Percentiles rank a stretch among this genome's conserved stretches.
Evolutionary conservation across 2,329 filamentous ascomycete species (phyloP).

Genomic region (Arthroderma sp.): DNA sequence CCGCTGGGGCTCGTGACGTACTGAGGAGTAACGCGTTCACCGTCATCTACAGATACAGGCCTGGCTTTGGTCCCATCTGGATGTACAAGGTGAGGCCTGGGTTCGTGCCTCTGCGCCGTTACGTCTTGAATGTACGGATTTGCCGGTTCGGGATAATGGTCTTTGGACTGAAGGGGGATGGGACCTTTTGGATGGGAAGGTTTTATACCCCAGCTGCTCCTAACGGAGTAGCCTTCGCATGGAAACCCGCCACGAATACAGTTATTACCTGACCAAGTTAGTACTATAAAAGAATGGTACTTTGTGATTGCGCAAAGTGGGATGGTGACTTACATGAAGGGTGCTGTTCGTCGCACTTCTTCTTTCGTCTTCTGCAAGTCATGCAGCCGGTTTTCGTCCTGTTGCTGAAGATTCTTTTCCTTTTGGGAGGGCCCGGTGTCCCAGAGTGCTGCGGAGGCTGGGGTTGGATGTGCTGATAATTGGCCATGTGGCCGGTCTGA

Average conservation of each 20-base stretch:
- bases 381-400: conserved; percentile 91
- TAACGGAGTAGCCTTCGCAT: conserved; percentile 79
- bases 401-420: conserved; percentile 63
- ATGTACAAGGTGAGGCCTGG: conserved; percentile 21
- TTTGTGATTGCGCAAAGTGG: conserved; percentile 4
- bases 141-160: conserved; percentile 36
- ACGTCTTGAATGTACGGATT: conserved; percentile 27
- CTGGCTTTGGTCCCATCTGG: conserved; percentile 34
- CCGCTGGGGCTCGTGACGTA: conserved; percentile 30
- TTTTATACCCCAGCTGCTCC: conserved; percentile 60
- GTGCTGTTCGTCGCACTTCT: conserved; percentile 93
- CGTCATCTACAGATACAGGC: conserved; percentile 35
- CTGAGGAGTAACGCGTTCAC: conserved; percentile 23
- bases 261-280: conserved; percentile 54
- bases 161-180: conserved; percentile 73
- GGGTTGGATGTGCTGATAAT: conserved; percentile 5
- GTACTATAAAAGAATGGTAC: conserved; percentile 9
- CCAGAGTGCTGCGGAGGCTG: conserved; percentile 2
- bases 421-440: conserved; percentile 19
- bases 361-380: conserved; percentile 83
- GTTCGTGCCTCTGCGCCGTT: conserved; percentile 25
- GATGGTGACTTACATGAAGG: conserved; percentile 60
- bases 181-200: conserved; percentile 54
- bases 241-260: conserved; percentile 81
- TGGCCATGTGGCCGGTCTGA: background rate